Base-by-base conservation (phyloP, 441 rosid genomes). In the Jatropha podagrica region DNA sequence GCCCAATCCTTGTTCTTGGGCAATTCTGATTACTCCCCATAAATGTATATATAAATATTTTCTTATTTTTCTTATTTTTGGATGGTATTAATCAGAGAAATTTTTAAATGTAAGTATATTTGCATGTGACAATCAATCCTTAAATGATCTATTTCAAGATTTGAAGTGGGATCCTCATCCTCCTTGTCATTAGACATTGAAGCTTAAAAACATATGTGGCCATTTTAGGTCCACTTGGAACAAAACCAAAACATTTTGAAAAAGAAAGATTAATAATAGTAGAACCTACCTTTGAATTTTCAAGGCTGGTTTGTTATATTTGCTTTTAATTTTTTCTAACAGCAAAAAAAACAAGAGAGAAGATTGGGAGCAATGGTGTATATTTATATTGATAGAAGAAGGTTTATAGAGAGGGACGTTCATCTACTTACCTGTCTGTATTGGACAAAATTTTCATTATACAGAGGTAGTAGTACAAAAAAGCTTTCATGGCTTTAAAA, bases 401-500 rank as follows among this genome's bases (percentile, higher is more conserved):
- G 49, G 11, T 0, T 8, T 2, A 58, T 27, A 7, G 12, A 7
- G 1, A 54, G 46, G 70, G 54, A 70, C 46, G 72, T 56, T 68
- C 64, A 63, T 67, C 41, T 26, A 27, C n/a, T 12, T 42, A 44
- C 20, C 38, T 60, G 59, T 32, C 69, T 54, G 27, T 37, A 61
- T 41, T 32, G 4, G 62, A 68, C 77, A 68, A 42, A 56, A 54
- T 68, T 81, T 80, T 48, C 46, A 71, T 58, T 65, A 58, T 72
- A 77, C 61, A 60, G 72, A 68, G 76, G 69, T 56, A 37, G 62
- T n/a, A 75, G 72, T 48, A 23, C 70, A 70, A 67, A 65, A 65
- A 32, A 32, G 32, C 71, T 81, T 79, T 76, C 73, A 61, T 56
- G 77, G 73, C 54, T 76, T 75, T 74, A 63, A 75, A 79, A 75